These are phyloP conservation scores for Globisporangium ultimum DNA, from an alignment of 352 stramenopile genomes.

Conservation along the genomic window DNA sequence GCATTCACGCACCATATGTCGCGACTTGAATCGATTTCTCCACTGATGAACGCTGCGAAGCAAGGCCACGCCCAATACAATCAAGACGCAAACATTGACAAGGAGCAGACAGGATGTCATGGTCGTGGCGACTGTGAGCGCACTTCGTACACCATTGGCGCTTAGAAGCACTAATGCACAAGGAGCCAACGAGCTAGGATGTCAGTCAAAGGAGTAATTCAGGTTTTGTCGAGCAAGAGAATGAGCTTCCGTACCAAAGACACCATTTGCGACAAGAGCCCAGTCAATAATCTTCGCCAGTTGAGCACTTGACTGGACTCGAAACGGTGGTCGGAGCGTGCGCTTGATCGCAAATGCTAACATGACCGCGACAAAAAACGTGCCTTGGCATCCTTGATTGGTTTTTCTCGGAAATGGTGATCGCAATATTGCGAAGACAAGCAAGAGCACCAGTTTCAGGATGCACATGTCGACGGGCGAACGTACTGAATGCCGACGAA, in stretches of 20 bases:
- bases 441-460: constrained; percentile 47
- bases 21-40: not conserved
- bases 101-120: constrained; percentile 42
- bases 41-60: constrained; percentile 11
- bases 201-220: not conserved
- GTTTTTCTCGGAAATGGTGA: constrained; percentile 30
- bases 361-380: constrained; percentile 33
- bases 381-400: constrained; percentile 51
- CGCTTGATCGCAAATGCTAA: constrained; percentile 22
- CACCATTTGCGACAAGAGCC: constrained; percentile 40
- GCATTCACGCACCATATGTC: not conserved
- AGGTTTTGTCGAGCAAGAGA: not conserved
- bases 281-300: constrained; percentile 30
- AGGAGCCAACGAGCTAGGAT: no score
- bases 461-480: constrained; percentile 35
- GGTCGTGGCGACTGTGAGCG: constrained; percentile 58
- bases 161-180: constrained; percentile 38
- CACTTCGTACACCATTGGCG: constrained; percentile 52
- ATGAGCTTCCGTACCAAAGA: constrained; percentile 39
- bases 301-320: constrained; percentile 30
- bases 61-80: constrained; percentile 18
- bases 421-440: constrained; percentile 46
- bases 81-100: constrained; percentile 35
- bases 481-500: constrained; percentile 23
- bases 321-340: constrained; percentile 27